Conservation (phyloP, 73 alveolate species). For the Symbiodinium natans region DNA sequence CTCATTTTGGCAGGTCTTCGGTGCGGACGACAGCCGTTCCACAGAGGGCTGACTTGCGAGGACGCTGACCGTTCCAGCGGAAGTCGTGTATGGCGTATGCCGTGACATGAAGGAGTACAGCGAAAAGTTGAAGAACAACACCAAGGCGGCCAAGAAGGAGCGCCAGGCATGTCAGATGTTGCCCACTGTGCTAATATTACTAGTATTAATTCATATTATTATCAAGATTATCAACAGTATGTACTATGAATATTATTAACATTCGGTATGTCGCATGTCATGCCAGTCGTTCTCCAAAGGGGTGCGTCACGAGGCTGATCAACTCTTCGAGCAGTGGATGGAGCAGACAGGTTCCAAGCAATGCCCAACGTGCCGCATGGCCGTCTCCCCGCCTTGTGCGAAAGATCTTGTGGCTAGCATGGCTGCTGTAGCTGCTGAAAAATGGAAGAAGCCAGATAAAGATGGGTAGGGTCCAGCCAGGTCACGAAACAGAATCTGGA, state of each 20-base stretch:
- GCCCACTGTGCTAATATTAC: too few species aligned
- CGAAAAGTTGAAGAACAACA: constrained; percentile 71
- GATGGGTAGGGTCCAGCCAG: constrained; percentile 12
- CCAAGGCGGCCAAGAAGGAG: constrained; percentile 79
- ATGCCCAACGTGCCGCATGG: constrained; percentile 93
- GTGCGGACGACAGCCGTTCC: constrained; percentile 90
- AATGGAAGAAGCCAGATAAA: background rate
- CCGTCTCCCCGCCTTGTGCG: constrained; percentile 6
- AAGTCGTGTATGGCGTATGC: background rate
- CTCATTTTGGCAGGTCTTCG: background rate
- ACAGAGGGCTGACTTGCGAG: constrained; percentile 75
- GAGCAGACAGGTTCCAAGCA: constrained; percentile 88
- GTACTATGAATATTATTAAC: too few species aligned
- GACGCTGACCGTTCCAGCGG: background rate
- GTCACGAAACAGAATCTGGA: constrained; percentile 87
- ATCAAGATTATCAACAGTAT: too few species aligned
- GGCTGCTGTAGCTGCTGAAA: background rate
- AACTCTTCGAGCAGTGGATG: constrained; percentile 92
- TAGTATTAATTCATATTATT: too few species aligned
- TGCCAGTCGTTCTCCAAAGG: too few species aligned
- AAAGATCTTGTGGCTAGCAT: background rate
- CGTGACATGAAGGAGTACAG: constrained; percentile 15
- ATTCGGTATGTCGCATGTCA: too few species aligned
- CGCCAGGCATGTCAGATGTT: constrained; percentile 68
- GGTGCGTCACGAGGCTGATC: constrained; percentile 39